phyloP scores from a whole-genome alignment of 768 basidiomycete genomes.

The Podaxis carcinomalis region DNA sequence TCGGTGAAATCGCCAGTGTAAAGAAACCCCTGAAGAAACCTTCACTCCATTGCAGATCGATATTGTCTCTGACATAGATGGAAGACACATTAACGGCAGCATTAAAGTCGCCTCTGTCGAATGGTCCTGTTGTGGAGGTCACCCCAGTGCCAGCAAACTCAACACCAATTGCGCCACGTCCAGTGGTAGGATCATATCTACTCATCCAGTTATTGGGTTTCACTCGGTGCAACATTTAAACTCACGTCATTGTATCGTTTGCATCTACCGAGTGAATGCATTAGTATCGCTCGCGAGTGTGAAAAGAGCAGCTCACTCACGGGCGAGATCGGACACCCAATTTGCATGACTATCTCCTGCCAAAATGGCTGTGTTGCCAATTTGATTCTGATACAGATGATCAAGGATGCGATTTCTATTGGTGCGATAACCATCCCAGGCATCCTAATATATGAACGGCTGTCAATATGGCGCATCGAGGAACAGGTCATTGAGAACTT shows the following conservation, averaged over 20 bases:
- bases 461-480: not conserved
- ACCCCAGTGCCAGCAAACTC: constrained; percentile 61
- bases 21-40: constrained; percentile 58
- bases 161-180: constrained; percentile 48
- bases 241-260: constrained; percentile 44
- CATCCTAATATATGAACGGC: constrained; percentile 38
- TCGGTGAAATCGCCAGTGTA: constrained; percentile 44
- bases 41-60: constrained; percentile 58
- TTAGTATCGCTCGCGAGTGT: not conserved
- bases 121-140: constrained; percentile 39
- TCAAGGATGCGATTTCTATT: constrained; percentile 43
- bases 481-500: not conserved
- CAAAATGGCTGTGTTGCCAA: constrained; percentile 52
- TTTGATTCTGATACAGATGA: constrained; percentile 44
- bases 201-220: not conserved
- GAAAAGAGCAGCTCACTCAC: constrained; percentile 13
- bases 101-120: constrained; percentile 36
- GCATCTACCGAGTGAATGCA: constrained; percentile 27
- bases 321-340: constrained; percentile 56
- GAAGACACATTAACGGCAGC: constrained; percentile 33
- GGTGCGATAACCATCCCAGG: constrained; percentile 58
- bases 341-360: constrained; percentile 62
- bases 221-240: not conserved
- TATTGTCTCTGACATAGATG: constrained; percentile 34
- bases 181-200: constrained; percentile 46